Evolutionary conservation across 495 filamentous ascomycete genomes (phyloP).

Genomic region (Aspergillus steynii): DNA sequence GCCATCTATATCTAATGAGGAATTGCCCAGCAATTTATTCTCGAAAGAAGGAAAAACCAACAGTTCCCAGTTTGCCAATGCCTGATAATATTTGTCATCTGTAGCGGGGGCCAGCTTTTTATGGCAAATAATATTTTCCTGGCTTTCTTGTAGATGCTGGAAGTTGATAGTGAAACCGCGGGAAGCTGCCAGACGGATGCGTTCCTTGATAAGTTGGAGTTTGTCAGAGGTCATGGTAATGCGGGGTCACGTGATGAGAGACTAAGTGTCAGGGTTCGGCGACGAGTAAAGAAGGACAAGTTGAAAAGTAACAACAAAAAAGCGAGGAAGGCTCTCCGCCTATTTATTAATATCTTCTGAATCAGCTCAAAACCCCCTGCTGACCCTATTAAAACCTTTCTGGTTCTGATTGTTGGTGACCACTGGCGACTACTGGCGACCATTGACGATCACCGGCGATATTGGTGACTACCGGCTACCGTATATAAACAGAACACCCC

Average conservation of each 20-base stretch:
- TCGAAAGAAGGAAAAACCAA: background rate
- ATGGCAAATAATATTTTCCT: slow-evolving; percentile 18
- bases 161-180: slow-evolving; percentile 24
- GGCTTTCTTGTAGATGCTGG: slow-evolving; percentile 17
- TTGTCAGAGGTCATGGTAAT: slow-evolving; percentile 6
- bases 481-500: slow-evolving; percentile 10
- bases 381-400: background rate
- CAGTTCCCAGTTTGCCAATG: slow-evolving; percentile 3
- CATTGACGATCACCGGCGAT: too few relatives aligned
- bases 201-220: slow-evolving; percentile 14
- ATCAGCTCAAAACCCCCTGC: background rate
- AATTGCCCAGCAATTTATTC: too few relatives aligned
- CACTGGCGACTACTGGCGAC: too few relatives aligned
- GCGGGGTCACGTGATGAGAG: background rate
- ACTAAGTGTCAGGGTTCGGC: too few relatives aligned
- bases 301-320: background rate
- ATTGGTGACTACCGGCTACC: too few relatives aligned
- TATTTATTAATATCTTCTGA: slow-evolving; percentile 7
- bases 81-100: slow-evolving; percentile 19
- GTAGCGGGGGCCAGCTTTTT: slow-evolving; percentile 21
- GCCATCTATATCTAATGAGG: slow-evolving; percentile 7
- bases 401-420: too few relatives aligned
- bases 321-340: background rate
- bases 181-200: slow-evolving; percentile 18
- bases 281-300: background rate